Percentiles rank a stretch among this genome's conserved stretches.
Evolutionary conservation across 805 yeast species (phyloP).

Genomic region (Jamesozyma rosinii): DNA sequence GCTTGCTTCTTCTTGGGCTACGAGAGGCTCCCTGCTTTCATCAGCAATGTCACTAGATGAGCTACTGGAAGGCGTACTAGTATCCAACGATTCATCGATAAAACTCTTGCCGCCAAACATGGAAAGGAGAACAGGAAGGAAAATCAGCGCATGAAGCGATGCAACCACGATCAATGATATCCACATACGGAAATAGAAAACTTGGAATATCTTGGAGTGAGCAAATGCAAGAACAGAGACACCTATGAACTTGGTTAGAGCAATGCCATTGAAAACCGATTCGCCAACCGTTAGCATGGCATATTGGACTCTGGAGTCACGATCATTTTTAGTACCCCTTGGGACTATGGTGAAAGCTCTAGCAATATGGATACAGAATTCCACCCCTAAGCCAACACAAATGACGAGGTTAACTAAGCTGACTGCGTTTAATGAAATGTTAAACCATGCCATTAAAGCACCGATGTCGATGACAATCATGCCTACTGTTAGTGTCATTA

Average conservation of each 20-base stretch:
- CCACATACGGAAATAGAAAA: constrained; percentile 96
- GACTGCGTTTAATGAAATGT: constrained; percentile 76
- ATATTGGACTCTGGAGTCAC: constrained; percentile 34
- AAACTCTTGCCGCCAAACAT: constrained; percentile 45
- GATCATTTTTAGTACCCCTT: constrained; percentile 25
- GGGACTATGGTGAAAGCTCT: constrained; percentile 57
- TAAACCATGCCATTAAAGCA: constrained; percentile 70
- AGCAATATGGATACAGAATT: constrained; percentile 82
- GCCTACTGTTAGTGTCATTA: constrained; percentile 49
- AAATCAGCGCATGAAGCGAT: constrained; percentile 64
- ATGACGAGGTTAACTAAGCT: constrained; percentile 81
- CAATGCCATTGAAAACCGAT: constrained; percentile 83
- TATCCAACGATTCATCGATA: not conserved
- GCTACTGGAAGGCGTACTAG: not conserved
- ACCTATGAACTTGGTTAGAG: constrained; percentile 83
- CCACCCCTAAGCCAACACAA: constrained; percentile 90
- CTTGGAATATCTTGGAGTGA: constrained; percentile 75
- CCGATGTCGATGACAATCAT: constrained; percentile 65
- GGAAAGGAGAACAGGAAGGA: constrained; percentile 68
- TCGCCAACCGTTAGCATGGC: constrained; percentile 79
- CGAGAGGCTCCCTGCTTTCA: not conserved
- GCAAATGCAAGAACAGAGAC: constrained; percentile 82
- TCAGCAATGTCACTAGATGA: not conserved
- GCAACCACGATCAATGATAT: constrained; percentile 66
- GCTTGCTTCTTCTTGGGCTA: not conserved